These are phyloP conservation scores for Picea glauca DNA, from an alignment of 75 land plant species.

Conservation along the genomic window DNA sequence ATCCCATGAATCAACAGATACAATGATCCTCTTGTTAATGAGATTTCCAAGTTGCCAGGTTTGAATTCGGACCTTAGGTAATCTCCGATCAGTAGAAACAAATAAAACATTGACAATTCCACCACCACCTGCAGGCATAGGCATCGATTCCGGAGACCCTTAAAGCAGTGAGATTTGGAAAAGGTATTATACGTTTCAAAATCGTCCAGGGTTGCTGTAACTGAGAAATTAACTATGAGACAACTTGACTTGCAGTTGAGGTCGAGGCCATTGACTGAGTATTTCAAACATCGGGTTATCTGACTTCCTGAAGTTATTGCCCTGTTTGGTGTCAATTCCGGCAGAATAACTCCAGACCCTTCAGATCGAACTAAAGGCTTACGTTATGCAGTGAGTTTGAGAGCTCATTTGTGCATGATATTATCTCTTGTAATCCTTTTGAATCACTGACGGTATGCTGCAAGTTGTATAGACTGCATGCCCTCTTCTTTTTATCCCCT, in stretches of 20 bases:
- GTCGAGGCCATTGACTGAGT: neutral
- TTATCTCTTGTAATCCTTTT: neutral
- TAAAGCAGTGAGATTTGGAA: conserved; percentile 30
- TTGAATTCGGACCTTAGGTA: no score
- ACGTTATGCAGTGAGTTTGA: neutral
- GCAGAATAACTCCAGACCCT: conserved; percentile 6
- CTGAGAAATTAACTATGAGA: conserved; percentile 16
- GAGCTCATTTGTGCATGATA: neutral
- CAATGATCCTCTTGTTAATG: no score
- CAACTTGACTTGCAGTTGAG: neutral
- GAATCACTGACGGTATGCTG: neutral
- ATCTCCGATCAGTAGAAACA: no score
- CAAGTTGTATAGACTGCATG: neutral
- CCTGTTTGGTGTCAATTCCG: conserved; percentile 2
- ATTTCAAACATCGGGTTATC: neutral
- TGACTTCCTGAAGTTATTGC: conserved; percentile 5
- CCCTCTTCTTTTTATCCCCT: neutral
- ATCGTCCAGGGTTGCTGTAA: conserved; percentile 24
- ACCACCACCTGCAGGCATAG: no score
- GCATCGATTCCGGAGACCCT: conserved; percentile 8
- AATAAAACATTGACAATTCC: no score
- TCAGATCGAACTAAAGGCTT: neutral
- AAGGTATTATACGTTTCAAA: conserved; percentile 16
- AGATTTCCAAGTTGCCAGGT: no score
- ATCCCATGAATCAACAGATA: no score